Evolutionary conservation across 1,284 basidiomycete genomes (phyloP).

Genomic region (Phlebopus sp.): DNA sequence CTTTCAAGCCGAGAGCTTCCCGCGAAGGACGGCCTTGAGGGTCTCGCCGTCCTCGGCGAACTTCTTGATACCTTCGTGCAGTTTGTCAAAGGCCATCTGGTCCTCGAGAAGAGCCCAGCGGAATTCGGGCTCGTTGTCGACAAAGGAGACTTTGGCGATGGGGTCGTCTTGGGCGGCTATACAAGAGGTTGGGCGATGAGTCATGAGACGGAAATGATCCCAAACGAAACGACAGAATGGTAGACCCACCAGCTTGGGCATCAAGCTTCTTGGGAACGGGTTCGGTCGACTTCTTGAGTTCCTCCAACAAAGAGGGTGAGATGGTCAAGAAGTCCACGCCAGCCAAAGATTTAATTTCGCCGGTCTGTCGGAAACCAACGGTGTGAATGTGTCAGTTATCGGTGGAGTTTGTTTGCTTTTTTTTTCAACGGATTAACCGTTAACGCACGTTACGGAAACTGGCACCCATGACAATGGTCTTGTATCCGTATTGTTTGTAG

Average conservation of each 20-base stretch:
- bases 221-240: slow-evolving; percentile 2
- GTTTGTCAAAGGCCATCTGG: slow-evolving; percentile 93
- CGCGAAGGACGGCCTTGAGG: slow-evolving; percentile 79
- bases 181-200: slow-evolving; percentile 2
- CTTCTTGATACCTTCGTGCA: slow-evolving; percentile 96
- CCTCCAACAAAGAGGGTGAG: slow-evolving; percentile 85
- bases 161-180: slow-evolving; percentile 56
- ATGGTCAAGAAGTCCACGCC: slow-evolving; percentile 98
- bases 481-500: slow-evolving; percentile 99
- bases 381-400: slow-evolving; percentile 20
- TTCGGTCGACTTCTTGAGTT: slow-evolving; percentile 82
- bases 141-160: slow-evolving; percentile 78
- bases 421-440: slow-evolving; percentile 3
- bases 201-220: slow-evolving; percentile 1
- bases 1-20: slow-evolving; percentile 59
- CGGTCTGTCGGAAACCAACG: slow-evolving; percentile 48
- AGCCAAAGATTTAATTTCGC: slow-evolving; percentile 93
- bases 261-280: slow-evolving; percentile 86
- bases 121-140: slow-evolving; percentile 96
- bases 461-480: slow-evolving; percentile 99
- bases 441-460: slow-evolving; percentile 91
- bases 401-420: background rate
- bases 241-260: slow-evolving; percentile 55
- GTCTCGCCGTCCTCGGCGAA: slow-evolving; percentile 95
- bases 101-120: slow-evolving; percentile 90